A percentile compares a stretch with the other conserved stretches of the same genome.
Evolutionary conservation across 1,139 yeast species (phyloP).

Genomic region (Blastobotrys persicus): DNA sequence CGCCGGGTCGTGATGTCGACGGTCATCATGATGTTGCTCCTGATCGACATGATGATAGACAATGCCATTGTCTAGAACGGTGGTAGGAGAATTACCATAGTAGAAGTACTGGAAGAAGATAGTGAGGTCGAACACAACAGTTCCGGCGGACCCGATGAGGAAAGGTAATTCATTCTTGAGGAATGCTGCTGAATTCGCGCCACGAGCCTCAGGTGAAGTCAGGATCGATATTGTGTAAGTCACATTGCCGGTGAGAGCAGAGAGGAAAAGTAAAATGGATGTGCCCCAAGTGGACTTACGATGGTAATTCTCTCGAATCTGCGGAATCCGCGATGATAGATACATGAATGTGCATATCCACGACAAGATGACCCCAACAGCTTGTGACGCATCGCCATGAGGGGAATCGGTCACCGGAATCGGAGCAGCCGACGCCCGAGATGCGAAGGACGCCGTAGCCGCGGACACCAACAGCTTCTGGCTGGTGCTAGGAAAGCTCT

Average conservation of each 20-base stretch:
- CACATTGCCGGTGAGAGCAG: constrained; percentile 79
- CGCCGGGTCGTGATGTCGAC: background rate
- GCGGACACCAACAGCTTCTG: constrained; percentile 24
- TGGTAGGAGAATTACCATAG: constrained; percentile 32
- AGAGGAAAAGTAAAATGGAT: constrained; percentile 71
- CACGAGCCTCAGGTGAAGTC: constrained; percentile 41
- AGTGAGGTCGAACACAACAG: constrained; percentile 69
- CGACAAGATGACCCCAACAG: constrained; percentile 58
- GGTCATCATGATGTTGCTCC: background rate
- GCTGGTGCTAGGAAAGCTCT: background rate
- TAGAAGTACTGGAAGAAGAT: constrained; percentile 63
- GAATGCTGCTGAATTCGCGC: constrained; percentile 47
- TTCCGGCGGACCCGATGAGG: constrained; percentile 76
- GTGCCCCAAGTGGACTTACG: constrained; percentile 83
- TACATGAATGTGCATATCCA: constrained; percentile 82
- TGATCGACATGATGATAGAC: constrained; percentile 1
- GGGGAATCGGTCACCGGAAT: background rate
- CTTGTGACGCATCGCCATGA: constrained; percentile 15
- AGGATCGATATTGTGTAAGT: constrained; percentile 75
- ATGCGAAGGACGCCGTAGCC: constrained; percentile 27
- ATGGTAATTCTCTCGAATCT: constrained; percentile 67
- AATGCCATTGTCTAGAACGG: background rate
- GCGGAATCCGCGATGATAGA: constrained; percentile 81
- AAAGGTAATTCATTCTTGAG: constrained; percentile 74
- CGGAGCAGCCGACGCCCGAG: constrained; percentile 11